phyloP scores from a whole-genome alignment of 192 early-diverging fungal species.

The Phlyctochytrium bullatum region DNA sequence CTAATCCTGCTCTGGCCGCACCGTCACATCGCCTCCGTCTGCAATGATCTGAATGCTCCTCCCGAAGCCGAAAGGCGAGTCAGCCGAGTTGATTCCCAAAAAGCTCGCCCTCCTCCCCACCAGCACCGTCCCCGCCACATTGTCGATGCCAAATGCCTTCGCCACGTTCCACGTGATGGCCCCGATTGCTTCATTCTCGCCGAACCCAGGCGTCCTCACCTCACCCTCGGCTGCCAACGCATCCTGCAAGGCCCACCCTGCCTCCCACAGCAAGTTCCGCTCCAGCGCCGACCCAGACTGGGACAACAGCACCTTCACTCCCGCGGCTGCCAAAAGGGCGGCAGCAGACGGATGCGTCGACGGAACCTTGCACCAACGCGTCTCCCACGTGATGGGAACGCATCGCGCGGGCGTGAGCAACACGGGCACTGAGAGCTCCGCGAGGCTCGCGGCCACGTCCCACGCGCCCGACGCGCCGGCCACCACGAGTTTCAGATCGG shows the following conservation, averaged over 20 bases:
- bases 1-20: constrained; percentile 34
- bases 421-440: constrained; percentile 56
- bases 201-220: constrained; percentile 37
- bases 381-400: constrained; percentile 60
- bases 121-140: constrained; percentile 25
- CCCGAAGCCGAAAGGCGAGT: constrained; percentile 59
- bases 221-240: constrained; percentile 33
- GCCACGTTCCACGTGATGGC: constrained; percentile 71
- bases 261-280: constrained; percentile 72
- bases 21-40: constrained; percentile 50
- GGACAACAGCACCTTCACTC: constrained; percentile 61
- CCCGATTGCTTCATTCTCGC: constrained; percentile 64
- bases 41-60: constrained; percentile 56
- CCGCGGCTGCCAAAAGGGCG: constrained; percentile 50
- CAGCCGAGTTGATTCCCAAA: constrained; percentile 58
- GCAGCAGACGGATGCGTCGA: constrained; percentile 52
- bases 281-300: constrained; percentile 46
- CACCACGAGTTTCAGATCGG: constrained; percentile 33
- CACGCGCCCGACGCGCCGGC: constrained; percentile 67
- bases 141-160: constrained; percentile 52
- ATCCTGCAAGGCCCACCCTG: constrained; percentile 61
- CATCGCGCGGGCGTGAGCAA: constrained; percentile 64
- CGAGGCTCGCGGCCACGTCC: constrained; percentile 56
- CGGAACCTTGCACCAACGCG: constrained; percentile 55
- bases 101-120: constrained; percentile 45